These are phyloP conservation scores for Lentinula sp. DNA, from an alignment of 768 basidiomycete genomes.

Conservation along the genomic window DNA sequence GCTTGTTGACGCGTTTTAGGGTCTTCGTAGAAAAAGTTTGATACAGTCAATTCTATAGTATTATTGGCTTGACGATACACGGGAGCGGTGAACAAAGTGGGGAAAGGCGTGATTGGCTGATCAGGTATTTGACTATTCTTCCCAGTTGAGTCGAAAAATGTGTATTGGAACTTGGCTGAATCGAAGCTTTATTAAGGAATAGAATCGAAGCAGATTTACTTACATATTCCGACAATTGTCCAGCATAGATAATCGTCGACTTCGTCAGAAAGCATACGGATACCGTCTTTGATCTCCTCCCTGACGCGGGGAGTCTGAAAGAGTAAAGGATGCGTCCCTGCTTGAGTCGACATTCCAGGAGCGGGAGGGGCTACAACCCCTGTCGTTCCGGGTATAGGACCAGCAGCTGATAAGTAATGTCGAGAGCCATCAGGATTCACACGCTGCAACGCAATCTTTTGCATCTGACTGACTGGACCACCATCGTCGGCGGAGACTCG, in stretches of 20 bases:
- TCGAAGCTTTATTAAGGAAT: conserved; percentile 7
- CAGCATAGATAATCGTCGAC: conserved; percentile 95
- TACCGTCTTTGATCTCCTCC: conserved; percentile 77
- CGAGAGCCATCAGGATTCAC: conserved; percentile 77
- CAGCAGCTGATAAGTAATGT: conserved; percentile 86
- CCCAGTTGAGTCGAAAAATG: conserved; percentile 87
- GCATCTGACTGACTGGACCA: conserved; percentile 93
- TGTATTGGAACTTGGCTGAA: conserved; percentile 88
- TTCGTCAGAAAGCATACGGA: conserved; percentile 72
- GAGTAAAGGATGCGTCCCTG: conserved; percentile 74
- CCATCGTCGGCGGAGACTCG: conserved; percentile 82
- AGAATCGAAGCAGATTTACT: conserved; percentile 23
- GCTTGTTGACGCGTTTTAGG: conserved; percentile 55
- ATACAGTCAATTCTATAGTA: conserved; percentile 77
- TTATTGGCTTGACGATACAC: conserved; percentile 65
- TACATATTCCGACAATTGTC: conserved; percentile 95
- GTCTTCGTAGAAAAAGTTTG: conserved; percentile 83
- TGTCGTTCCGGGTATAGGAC: conserved; percentile 74
- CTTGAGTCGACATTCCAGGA: conserved; percentile 68
- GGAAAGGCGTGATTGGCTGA: conserved; percentile 84
- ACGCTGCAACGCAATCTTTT: conserved; percentile 88
- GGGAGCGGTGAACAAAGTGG: conserved; percentile 78
- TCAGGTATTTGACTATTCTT: conserved; percentile 73
- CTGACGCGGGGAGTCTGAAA: conserved; percentile 77
- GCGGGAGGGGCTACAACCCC: conserved; percentile 64